A percentile compares a stretch with the other conserved stretches of the same genome.
Evolutionary conservation across 2,329 filamentous ascomycete species (phyloP).

Genomic region (Talaromyces pinophilus): DNA sequence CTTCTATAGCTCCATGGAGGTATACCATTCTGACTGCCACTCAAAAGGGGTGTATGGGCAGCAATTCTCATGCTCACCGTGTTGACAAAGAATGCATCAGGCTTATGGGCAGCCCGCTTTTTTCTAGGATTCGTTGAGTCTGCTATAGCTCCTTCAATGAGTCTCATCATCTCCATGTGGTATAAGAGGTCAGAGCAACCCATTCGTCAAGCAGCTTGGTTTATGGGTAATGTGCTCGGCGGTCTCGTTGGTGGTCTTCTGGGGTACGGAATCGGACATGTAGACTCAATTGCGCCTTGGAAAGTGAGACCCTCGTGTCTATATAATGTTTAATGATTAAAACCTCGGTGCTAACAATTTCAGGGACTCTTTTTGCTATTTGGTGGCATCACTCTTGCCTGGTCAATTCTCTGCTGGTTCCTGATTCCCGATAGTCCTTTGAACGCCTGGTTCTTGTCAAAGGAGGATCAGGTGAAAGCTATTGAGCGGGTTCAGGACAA

Average conservation of each 20-base stretch:
- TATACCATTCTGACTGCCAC: too few relatives aligned
- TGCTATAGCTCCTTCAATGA: slow-evolving; percentile 27
- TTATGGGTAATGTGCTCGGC: slow-evolving; percentile 40
- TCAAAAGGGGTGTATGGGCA: not conserved
- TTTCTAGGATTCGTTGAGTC: slow-evolving; percentile 25
- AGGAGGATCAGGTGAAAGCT: not conserved
- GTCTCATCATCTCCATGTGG: slow-evolving; percentile 35
- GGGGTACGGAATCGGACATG: not conserved
- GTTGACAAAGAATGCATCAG: not conserved
- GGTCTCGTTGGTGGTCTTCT: not conserved
- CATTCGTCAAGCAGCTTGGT: slow-evolving; percentile 60
- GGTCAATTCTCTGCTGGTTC: not conserved
- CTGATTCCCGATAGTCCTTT: not conserved
- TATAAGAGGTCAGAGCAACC: slow-evolving; percentile 54
- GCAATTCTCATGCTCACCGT: not conserved
- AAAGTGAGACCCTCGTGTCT: not conserved
- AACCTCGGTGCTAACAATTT: too few relatives aligned
- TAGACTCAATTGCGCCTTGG: not conserved
- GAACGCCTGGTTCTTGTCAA: not conserved
- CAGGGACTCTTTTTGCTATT: not conserved
- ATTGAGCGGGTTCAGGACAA: not conserved
- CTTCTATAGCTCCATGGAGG: too few relatives aligned
- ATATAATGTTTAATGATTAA: too few relatives aligned
- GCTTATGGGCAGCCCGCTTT: slow-evolving; percentile 14
- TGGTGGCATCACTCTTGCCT: not conserved